These are phyloP conservation scores for Mesembryanthemum crystallinum DNA, from an alignment of 148 eudicot genomes.

Conservation along the genomic window DNA sequence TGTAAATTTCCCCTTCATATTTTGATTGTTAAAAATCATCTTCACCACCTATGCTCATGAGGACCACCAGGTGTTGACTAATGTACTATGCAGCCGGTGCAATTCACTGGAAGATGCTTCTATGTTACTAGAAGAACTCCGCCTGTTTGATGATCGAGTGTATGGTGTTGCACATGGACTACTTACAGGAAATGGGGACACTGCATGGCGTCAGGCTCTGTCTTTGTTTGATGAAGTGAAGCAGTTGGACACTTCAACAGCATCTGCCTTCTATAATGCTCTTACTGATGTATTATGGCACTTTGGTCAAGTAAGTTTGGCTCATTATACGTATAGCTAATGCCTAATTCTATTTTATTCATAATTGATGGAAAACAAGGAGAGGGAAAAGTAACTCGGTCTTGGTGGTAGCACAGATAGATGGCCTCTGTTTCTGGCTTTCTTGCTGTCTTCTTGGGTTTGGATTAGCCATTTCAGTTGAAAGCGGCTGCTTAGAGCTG, in stretches of 20 bases:
- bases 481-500: not conserved
- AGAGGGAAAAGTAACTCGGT: not conserved
- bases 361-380: not conserved
- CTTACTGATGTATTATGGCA: constrained; percentile 97
- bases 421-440: not conserved
- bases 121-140: constrained; percentile 81
- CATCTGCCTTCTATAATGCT: constrained; percentile 97
- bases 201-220: constrained; percentile 72
- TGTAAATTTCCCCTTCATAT: not conserved
- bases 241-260: constrained; percentile 86
- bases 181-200: constrained; percentile 73
- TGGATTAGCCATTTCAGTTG: not conserved
- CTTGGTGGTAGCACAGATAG: not conserved
- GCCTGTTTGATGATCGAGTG: constrained; percentile 84
- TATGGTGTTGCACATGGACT: constrained; percentile 98
- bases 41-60: not conserved
- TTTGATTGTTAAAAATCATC: not conserved
- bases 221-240: constrained; percentile 87
- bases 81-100: constrained; percentile 68
- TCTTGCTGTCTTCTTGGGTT: not conserved
- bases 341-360: not conserved
- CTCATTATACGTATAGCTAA: constrained; percentile 1
- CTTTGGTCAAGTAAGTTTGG: constrained; percentile 76
- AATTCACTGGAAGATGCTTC: constrained; percentile 93
- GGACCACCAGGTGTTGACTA: constrained; percentile 10